These are phyloP conservation scores for Platanus orientalis DNA, from an alignment of 164 flowering plant species.

Conservation along the genomic window DNA sequence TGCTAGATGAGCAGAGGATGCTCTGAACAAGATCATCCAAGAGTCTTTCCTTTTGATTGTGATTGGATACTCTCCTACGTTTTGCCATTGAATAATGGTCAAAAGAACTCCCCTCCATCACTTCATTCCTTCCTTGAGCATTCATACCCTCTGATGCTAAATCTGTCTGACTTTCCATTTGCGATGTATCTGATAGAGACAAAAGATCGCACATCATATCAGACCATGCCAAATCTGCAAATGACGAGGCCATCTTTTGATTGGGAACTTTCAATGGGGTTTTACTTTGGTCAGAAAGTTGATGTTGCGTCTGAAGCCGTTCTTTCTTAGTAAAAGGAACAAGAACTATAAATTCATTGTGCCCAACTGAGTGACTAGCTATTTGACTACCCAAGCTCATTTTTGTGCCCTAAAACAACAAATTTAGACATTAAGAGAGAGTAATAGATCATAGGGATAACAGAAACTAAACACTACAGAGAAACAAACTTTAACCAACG, in stretches of 20 bases:
- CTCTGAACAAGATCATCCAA: constrained; percentile 26
- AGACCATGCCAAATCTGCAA: constrained; percentile 62
- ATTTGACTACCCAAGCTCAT: constrained; percentile 40
- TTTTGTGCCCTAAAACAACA: constrained; percentile 56
- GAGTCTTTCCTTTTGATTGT: constrained; percentile 8
- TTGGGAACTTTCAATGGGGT: neutral
- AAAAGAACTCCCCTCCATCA: constrained; percentile 2
- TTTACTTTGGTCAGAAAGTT: constrained; percentile 11
- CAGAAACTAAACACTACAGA: neutral
- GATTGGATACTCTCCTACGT: constrained; percentile 19
- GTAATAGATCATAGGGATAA: neutral
- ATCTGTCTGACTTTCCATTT: constrained; percentile 7
- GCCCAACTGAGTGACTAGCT: constrained; percentile 23
- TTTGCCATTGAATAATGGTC: constrained; percentile 16
- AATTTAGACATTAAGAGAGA: neutral
- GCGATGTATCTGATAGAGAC: constrained; percentile 17
- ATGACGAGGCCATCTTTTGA: constrained; percentile 17
- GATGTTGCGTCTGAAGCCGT: constrained; percentile 11
- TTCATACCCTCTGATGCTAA: neutral
- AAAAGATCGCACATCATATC: constrained; percentile 69
- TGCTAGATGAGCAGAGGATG: constrained; percentile 25
- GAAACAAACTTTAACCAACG: neutral
- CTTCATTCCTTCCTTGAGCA: constrained; percentile 7
- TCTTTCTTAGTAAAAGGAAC: constrained; percentile 72
- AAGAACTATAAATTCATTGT: constrained; percentile 61